These are phyloP conservation scores for Kockiozyma suomiensis DNA, from an alignment of 805 yeast genomes.

Conservation along the genomic window DNA sequence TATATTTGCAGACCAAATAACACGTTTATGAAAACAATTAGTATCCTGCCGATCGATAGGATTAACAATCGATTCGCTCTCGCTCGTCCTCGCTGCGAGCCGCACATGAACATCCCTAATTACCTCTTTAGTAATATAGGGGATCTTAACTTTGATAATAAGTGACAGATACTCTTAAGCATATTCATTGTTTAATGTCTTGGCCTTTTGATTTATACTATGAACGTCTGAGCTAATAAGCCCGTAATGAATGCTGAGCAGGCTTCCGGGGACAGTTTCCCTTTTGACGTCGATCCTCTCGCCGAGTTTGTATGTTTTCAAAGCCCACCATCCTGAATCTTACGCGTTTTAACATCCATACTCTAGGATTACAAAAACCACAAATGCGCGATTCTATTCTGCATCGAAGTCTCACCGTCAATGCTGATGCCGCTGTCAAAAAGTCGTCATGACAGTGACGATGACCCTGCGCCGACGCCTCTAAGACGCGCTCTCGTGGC, in stretches of 20 bases:
- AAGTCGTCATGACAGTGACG: slow-evolving; percentile 21
- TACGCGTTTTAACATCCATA: not conserved
- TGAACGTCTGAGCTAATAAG: too few species aligned
- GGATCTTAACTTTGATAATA: too few species aligned
- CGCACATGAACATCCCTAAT: too few species aligned
- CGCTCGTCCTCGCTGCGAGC: too few species aligned
- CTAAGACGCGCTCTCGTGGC: slow-evolving; percentile 49
- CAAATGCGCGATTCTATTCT: slow-evolving; percentile 44
- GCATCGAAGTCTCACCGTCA: slow-evolving; percentile 42
- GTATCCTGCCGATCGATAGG: not conserved
- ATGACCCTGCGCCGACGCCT: slow-evolving; percentile 6
- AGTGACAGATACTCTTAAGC: too few species aligned
- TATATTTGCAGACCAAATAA: too few species aligned
- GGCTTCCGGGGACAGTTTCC: not conserved
- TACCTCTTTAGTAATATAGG: too few species aligned
- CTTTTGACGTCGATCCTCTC: slow-evolving; percentile 18
- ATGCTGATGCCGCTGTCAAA: slow-evolving; percentile 36
- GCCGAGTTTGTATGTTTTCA: slow-evolving; percentile 23
- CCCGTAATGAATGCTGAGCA: not conserved
- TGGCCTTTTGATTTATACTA: too few species aligned
- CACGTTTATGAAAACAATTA: too few species aligned
- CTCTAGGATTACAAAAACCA: slow-evolving; percentile 32
- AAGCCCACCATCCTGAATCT: not conserved
- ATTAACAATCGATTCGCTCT: too few species aligned
- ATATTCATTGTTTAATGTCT: too few species aligned